Evolutionary conservation across 2,329 filamentous ascomycete genomes (phyloP).

Genomic region (Ilyonectria sp.): DNA sequence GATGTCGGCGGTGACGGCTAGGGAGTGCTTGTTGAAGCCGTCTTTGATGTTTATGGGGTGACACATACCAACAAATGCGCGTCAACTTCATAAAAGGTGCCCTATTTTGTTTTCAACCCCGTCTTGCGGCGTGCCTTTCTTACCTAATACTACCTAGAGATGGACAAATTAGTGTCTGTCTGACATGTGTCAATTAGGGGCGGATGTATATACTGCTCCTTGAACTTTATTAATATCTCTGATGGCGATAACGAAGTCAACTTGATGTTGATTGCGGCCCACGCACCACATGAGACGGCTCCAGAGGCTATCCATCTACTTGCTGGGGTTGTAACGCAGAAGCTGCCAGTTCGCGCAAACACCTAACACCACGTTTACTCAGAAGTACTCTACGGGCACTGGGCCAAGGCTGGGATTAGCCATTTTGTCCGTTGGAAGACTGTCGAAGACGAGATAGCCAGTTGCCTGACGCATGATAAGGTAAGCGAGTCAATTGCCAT

Average conservation of each 20-base stretch:
- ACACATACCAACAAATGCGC: background rate
- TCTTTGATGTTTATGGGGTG: background rate
- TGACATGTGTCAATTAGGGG: background rate
- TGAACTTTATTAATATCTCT: background rate
- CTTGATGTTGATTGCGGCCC: conserved; percentile 6
- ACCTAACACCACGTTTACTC: background rate
- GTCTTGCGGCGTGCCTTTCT: background rate
- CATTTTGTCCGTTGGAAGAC: background rate
- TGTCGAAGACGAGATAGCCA: conserved; percentile 8
- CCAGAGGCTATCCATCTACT: background rate
- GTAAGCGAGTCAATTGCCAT: background rate
- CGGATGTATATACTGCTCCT: background rate
- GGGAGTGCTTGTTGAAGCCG: background rate
- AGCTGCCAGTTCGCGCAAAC: background rate
- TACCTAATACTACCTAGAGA: background rate
- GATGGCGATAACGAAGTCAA: conserved; percentile 6
- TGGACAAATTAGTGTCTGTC: conserved; percentile 2
- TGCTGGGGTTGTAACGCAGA: background rate
- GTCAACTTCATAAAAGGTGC: conserved; percentile 2
- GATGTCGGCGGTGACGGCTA: background rate
- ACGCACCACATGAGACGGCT: conserved; percentile 9
- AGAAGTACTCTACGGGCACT: conserved; percentile 7
- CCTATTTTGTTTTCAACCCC: conserved; percentile 3
- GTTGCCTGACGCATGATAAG: background rate
- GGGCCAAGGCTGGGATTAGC: background rate